Evolutionary conservation across 2,329 filamentous ascomycete genomes (phyloP).

Genomic region (Blumeria graminis): DNA sequence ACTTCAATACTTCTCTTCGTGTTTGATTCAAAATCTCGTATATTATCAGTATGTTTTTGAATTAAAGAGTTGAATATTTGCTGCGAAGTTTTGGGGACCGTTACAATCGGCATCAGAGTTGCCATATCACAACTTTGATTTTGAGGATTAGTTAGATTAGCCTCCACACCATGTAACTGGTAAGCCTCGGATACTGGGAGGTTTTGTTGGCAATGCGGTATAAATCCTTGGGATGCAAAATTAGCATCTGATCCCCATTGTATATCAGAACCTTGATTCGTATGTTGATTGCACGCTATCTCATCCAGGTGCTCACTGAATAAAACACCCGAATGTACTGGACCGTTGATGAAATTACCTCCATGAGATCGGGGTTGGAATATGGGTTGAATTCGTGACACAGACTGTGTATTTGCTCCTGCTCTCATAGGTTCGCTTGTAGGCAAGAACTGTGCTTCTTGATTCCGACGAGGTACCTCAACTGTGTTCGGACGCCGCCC

Average conservation of each 20-base stretch:
- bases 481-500: slow-evolving; percentile 13
- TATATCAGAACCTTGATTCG: slow-evolving; percentile 19
- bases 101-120: background rate
- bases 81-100: slow-evolving; percentile 9
- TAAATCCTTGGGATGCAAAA: slow-evolving; percentile 35
- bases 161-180: slow-evolving; percentile 28
- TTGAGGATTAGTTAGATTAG: slow-evolving; percentile 24
- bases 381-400: slow-evolving; percentile 2
- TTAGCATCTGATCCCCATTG: slow-evolving; percentile 46
- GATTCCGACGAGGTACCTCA: slow-evolving; percentile 7
- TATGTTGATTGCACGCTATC: slow-evolving; percentile 5
- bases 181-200: slow-evolving; percentile 30
- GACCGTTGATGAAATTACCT: slow-evolving; percentile 8
- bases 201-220: slow-evolving; percentile 31
- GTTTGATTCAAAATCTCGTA: slow-evolving; percentile 20
- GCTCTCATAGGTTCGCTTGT: slow-evolving; percentile 8
- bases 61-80: slow-evolving; percentile 6
- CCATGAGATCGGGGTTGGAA: slow-evolving; percentile 5
- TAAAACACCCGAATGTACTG: slow-evolving; percentile 10
- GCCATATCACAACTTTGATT: background rate
- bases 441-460: slow-evolving; percentile 4
- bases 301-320: slow-evolving; percentile 8
- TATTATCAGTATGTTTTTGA: slow-evolving; percentile 12
- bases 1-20: slow-evolving; percentile 32
- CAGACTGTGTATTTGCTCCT: slow-evolving; percentile 7